phyloP scores from a whole-genome alignment of 768 basidiomycete species.

The Grammothele lineata region DNA sequence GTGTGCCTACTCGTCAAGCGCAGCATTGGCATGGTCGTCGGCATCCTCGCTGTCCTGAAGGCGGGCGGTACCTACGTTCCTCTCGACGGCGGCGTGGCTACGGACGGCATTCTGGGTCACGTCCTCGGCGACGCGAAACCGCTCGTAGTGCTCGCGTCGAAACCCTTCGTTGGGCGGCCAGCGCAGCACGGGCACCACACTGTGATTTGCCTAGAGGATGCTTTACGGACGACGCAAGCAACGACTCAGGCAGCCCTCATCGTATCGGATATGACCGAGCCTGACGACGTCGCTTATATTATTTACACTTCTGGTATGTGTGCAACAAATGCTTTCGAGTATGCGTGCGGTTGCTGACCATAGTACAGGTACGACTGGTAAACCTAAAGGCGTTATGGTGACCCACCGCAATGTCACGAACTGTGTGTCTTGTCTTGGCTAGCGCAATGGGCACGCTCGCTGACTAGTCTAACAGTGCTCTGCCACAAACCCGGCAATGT shows the following conservation, averaged over 20 bases:
- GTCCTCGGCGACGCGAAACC: slow-evolving; percentile 41
- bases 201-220: slow-evolving; percentile 8
- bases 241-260: slow-evolving; percentile 36
- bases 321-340: slow-evolving; percentile 56
- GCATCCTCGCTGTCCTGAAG: slow-evolving; percentile 46
- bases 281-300: too few species aligned
- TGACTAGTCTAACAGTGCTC: slow-evolving; percentile 18
- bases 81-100: slow-evolving; percentile 46
- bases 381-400: slow-evolving; percentile 52
- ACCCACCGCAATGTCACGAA: slow-evolving; percentile 49
- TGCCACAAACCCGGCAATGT: slow-evolving; percentile 41
- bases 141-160: slow-evolving; percentile 34
- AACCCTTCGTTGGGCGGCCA: slow-evolving; percentile 8
- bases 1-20: slow-evolving; percentile 48
- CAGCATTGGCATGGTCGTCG: slow-evolving; percentile 43
- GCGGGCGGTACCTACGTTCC: slow-evolving; percentile 52
- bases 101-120: slow-evolving; percentile 42
- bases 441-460: slow-evolving; percentile 20
- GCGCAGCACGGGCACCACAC: background rate
- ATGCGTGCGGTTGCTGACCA: background rate
- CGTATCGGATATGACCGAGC: too few species aligned
- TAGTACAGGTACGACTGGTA: slow-evolving; percentile 42
- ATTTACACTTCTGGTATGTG: too few species aligned
- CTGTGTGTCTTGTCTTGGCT: slow-evolving; percentile 29
- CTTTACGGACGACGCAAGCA: background rate